phyloP scores from a whole-genome alignment of 331 rosid species.

The Malus hybrid region DNA sequence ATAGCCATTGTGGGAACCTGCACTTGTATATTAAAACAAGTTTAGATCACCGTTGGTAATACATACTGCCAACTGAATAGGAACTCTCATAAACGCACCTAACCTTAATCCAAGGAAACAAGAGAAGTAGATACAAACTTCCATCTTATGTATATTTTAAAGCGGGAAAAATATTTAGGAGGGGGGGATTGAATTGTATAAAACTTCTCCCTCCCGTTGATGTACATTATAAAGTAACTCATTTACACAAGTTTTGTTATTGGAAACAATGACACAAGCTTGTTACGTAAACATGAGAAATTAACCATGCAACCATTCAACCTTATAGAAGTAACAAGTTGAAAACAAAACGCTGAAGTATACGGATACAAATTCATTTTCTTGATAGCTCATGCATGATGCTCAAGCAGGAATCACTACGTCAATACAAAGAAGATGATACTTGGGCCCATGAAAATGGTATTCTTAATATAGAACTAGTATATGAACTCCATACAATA shows the following conservation, averaged over 20 bases:
- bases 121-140: background rate
- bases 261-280: background rate
- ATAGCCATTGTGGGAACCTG: slow-evolving; percentile 98
- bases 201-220: background rate
- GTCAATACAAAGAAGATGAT: background rate
- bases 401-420: background rate
- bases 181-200: background rate
- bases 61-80: background rate
- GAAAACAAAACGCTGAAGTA: background rate
- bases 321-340: background rate
- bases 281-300: background rate
- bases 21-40: background rate
- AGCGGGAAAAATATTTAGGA: too few species aligned
- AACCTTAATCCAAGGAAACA: background rate
- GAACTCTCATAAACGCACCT: background rate
- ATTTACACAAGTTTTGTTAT: background rate
- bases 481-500: background rate
- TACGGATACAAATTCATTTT: background rate
- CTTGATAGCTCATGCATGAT: background rate
- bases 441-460: background rate
- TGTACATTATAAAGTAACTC: background rate
- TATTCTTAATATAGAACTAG: background rate
- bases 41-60: background rate
- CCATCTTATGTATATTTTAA: background rate
- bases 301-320: background rate